Evolutionary conservation across 1,139 yeast species (phyloP), one percentile per base, ranked within the genome.

Genomic region (Saccharomyces hybrid): DNA sequence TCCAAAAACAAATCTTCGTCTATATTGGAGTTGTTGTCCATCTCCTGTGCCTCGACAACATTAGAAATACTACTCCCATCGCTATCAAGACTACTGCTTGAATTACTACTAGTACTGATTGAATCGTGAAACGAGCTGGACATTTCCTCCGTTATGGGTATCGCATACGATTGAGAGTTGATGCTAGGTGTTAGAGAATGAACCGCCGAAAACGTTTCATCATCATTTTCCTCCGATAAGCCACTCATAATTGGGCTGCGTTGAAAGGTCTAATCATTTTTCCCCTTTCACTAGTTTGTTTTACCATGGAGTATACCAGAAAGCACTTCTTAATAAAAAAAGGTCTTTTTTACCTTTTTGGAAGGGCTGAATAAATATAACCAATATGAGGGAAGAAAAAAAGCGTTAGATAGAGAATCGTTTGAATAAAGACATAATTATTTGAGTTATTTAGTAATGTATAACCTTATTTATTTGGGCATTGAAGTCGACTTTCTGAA

Each of bases 151-250:
- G 63, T 56, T 12, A 58, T 58, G 4, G 68, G 68, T 16, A 67
- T 67, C 7, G 65, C 68, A 57, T 64, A 67, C 7, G 60, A 54
- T 48, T 64, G 64, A 2, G 70, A 64, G 28, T 61, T 60, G 11
- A 67, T 59, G 44, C 68, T 65, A 14, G 69, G 66, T 7, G 67
- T 62, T 42, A 60, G 59, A 4, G 67, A 58, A 32, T n/a, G 28
- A 14, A 48, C 49, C 28, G 42, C 53, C 27, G 47, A 52, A 50
- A 50, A 50, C 51, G 51, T 29, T 47, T 47, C 55, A 53, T 32
- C 51, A 42, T 14, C 53, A 53, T 14, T 52, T 47, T 7, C n/a
- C 44, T 12, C 51, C 55, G 21, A 19, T 38, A 38, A 19, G 9
- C 26, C 44, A 4, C 7, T 38, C 44, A 38, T 16, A 8, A 38